phyloP scores from a whole-genome alignment of 805 yeast species.

The Candida mattraensis region DNA sequence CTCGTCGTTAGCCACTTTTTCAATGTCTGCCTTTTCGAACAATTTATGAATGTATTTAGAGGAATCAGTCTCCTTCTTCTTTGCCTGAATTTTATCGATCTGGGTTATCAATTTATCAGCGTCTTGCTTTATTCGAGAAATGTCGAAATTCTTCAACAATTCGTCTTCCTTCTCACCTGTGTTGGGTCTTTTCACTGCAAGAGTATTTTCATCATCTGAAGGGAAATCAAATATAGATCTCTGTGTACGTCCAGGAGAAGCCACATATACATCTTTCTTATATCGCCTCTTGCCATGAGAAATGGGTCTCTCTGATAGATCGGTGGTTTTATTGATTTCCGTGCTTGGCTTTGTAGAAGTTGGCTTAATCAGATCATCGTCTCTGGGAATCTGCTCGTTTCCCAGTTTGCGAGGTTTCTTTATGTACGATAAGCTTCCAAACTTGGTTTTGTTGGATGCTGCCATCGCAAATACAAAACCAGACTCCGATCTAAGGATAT shows the following conservation, averaged over 20 bases:
- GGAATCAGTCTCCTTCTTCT: slow-evolving; percentile 12
- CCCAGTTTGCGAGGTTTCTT: slow-evolving; percentile 15
- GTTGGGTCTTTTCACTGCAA: slow-evolving; percentile 2
- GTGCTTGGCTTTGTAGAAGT: too few species aligned
- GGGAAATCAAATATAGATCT: slow-evolving; percentile 4
- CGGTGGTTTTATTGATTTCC: too few species aligned
- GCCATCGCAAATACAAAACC: too few species aligned
- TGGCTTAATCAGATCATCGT: slow-evolving; percentile 14
- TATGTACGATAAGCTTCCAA: slow-evolving; percentile 11
- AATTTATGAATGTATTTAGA: slow-evolving; percentile 22
- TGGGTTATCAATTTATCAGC: slow-evolving; percentile 32
- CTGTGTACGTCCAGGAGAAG: slow-evolving; percentile 1
- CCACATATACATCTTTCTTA: slow-evolving; percentile 11
- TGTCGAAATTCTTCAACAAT: slow-evolving; percentile 24
- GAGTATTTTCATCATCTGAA: slow-evolving; percentile 8
- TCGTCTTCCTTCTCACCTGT: slow-evolving; percentile 22
- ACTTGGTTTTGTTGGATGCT: slow-evolving; percentile 8
- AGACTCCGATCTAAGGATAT: too few species aligned
- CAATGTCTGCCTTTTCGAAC: slow-evolving; percentile 17
- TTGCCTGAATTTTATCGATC: slow-evolving; percentile 36
- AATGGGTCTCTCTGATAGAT: too few species aligned
- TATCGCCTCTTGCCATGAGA: slow-evolving; percentile 2
- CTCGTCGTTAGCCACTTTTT: slow-evolving; percentile 9
- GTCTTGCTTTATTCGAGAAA: slow-evolving; percentile 30
- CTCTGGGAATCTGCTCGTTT: slow-evolving; percentile 12